Base-by-base conservation (phyloP, 352 stramenopile genomes). In the Pythium rishiriense region DNA sequence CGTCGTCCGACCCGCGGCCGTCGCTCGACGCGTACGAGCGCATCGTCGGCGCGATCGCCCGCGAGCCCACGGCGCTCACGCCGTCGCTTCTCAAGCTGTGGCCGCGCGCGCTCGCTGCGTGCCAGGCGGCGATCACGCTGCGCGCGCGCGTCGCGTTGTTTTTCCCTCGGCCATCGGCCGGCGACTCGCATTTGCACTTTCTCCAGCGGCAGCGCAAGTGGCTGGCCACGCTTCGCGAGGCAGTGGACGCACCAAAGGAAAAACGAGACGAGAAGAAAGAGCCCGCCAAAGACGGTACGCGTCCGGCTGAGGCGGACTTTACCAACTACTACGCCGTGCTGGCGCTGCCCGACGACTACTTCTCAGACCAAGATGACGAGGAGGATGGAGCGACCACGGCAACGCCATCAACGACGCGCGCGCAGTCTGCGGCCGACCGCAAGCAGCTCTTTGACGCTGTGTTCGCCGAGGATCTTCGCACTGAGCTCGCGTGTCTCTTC, bases 401-500 rank as follows among this genome's bases (percentile, higher is more conserved):
- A 14, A 21, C 37, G 37, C 11, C 7, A 5, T n/a, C 37, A 45
- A 6, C 37, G 37, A 4, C 14, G 7, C 37, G 11, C 4, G 7
- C 17, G 10, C 11, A n/a, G 10, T 45, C 37, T 14, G 17, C 10
- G 7, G 37, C 37, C 7, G 37, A 45, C 37, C 37, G 37, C 37
- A 45, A 45, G 37, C 37, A 4, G 48, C 37, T 45, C 37, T 21
- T 21, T 15, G 37, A 45, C 4, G 54, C n/a, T 9, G 54, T 0
- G 1, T 28, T 31, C 19, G 54, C 12, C 3, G 29, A 74, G 19
- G 69, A 74, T 33, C 49, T 71, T 39, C 31, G 56, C 8, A 43
- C 71, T 10, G 68, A 76, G 26, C 15, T 70, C 1, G 51, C 64
- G 14, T 70, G 37, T 29, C 70, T 78, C 41, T 62, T 75, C 37